Evolutionary conservation across 1,139 yeast species (phyloP).

Genomic region (Candida tunisiensis): DNA sequence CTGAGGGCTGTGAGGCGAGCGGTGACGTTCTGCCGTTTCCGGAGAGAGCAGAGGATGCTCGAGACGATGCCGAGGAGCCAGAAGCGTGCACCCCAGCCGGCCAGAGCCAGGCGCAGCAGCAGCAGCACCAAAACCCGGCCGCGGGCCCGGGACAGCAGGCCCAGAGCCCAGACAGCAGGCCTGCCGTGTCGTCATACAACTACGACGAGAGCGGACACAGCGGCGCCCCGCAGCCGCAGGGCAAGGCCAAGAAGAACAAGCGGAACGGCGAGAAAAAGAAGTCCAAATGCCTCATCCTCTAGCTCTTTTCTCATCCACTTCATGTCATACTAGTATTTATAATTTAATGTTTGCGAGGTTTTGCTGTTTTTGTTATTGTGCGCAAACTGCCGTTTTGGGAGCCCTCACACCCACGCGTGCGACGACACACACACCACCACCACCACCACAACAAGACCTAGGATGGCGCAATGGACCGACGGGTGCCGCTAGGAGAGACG

Average conservation of each 20-base stretch:
- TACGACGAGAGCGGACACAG: neutral
- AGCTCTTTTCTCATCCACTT: neutral
- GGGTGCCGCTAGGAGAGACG: no score
- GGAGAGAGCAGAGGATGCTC: constrained; percentile 1
- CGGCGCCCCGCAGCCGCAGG: neutral
- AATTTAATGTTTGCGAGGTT: neutral
- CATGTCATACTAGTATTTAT: neutral
- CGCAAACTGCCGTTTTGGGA: no score
- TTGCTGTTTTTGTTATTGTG: no score
- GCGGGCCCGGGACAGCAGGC: constrained; percentile 1
- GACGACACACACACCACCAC: no score
- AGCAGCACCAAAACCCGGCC: constrained; percentile 2
- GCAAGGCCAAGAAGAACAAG: constrained; percentile 3
- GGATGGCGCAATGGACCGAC: no score
- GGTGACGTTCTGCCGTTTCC: no score
- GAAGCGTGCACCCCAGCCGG: neutral
- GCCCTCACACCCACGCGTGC: no score
- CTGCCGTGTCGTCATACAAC: no score
- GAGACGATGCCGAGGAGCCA: neutral
- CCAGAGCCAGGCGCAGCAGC: constrained; percentile 2
- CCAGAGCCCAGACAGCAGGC: no score
- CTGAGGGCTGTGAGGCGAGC: no score
- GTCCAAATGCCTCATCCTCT: constrained; percentile 7
- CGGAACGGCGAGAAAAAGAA: constrained; percentile 3
- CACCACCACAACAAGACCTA: no score